A percentile compares a stretch with the other conserved stretches of the same genome.
phyloP scores from a whole-genome alignment of 345 rosid genomes.

The Raphanus sativus region DNA sequence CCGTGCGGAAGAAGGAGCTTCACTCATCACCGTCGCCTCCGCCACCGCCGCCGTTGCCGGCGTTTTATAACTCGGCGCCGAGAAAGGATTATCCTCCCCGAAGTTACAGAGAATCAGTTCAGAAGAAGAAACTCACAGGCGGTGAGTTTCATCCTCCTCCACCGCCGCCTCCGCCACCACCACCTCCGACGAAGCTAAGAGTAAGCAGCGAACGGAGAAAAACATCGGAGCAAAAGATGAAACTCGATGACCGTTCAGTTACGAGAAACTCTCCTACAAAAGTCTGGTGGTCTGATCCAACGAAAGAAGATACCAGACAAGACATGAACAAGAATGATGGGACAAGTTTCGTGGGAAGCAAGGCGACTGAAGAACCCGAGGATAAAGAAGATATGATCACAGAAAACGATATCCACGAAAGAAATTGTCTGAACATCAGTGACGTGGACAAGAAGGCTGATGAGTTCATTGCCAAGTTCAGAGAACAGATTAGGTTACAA shows the following conservation, averaged over 20 bases:
- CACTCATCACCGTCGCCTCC: slow-evolving; percentile 35
- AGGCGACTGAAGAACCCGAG: slow-evolving; percentile 39
- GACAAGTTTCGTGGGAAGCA: slow-evolving; percentile 25
- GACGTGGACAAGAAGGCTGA: slow-evolving; percentile 97
- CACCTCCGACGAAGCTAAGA: slow-evolving; percentile 39
- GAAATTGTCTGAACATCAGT: slow-evolving; percentile 35
- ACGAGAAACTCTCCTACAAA: slow-evolving; percentile 40
- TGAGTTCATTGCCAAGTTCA: slow-evolving; percentile 95
- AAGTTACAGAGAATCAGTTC: slow-evolving; percentile 27
- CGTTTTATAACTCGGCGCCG: slow-evolving; percentile 37
- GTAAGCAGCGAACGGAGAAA: slow-evolving; percentile 28
- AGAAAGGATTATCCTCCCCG: slow-evolving; percentile 26
- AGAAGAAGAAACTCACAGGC: slow-evolving; percentile 8
- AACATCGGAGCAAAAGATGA: slow-evolving; percentile 28
- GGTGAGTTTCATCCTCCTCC: slow-evolving; percentile 51
- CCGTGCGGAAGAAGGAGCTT: slow-evolving; percentile 37
- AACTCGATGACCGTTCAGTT: slow-evolving; percentile 20
- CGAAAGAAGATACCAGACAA: slow-evolving; percentile 31
- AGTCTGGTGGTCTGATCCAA: slow-evolving; percentile 38
- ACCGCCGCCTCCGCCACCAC: slow-evolving; percentile 74
- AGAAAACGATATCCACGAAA: slow-evolving; percentile 26
- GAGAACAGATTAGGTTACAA: slow-evolving; percentile 98
- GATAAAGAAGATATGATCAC: slow-evolving; percentile 17
- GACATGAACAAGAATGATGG: slow-evolving; percentile 28
- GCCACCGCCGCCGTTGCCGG: slow-evolving; percentile 54